Evolutionary conservation across 108 stramenopile species (phyloP).

Genomic region (Discostella stelligeroides): DNA sequence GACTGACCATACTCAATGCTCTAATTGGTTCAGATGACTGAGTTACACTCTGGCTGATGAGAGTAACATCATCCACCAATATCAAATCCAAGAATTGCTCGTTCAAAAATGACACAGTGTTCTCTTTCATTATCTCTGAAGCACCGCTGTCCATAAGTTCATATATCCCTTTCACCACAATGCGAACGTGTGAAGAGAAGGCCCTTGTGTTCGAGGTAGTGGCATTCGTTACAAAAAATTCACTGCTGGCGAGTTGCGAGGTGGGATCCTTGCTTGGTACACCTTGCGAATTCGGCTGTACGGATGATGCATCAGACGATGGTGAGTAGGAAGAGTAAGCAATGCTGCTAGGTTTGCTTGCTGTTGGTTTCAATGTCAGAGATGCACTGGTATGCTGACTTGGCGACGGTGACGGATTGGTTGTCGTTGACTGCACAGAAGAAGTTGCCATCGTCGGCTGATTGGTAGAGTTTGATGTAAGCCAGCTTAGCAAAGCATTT

Average conservation of each 20-base stretch:
- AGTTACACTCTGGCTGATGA: background rate
- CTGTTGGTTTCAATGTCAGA: no score
- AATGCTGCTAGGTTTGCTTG: background rate
- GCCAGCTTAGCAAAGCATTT: background rate
- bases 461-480: background rate
- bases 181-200: background rate
- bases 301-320: no score
- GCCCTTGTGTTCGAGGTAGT: background rate
- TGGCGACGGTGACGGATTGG: no score
- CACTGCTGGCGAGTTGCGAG: no score
- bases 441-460: background rate
- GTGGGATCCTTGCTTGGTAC: no score
- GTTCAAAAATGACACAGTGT: background rate
- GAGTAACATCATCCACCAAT: background rate
- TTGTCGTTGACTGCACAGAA: no score
- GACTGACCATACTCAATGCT: background rate
- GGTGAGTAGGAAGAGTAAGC: background rate
- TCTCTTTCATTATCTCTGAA: background rate
- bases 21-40: no score
- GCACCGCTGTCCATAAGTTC: background rate
- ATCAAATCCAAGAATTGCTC: constrained; percentile 2
- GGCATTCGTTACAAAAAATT: background rate
- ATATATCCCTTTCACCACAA: background rate
- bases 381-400: no score
- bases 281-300: no score